Evolutionary conservation across 2,329 filamentous ascomycete species (phyloP).

Genomic region (Dothistroma septosporum): DNA sequence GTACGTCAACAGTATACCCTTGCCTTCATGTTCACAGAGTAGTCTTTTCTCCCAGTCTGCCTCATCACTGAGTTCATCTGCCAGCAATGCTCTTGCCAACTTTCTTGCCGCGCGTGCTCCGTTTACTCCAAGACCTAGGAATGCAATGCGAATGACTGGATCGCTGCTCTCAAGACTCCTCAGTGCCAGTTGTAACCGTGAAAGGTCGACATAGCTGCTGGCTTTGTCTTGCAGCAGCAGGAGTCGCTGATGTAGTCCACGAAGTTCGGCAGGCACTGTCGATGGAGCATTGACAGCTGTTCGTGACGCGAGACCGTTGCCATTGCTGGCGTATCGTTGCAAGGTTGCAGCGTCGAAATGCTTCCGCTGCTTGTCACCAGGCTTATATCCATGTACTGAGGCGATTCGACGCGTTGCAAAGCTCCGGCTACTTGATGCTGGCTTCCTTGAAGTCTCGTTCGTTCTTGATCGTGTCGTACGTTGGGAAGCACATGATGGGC

Average conservation of each 20-base stretch:
- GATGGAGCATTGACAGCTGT: constrained; percentile 53
- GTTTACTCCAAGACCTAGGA: constrained; percentile 37
- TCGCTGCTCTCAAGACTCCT: constrained; percentile 56
- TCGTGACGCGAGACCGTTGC: constrained; percentile 43
- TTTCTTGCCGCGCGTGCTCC: constrained; percentile 54
- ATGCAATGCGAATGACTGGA: constrained; percentile 54
- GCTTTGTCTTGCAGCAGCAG: constrained; percentile 58
- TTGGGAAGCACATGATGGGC: constrained; percentile 22
- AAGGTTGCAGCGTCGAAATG: no score
- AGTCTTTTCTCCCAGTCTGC: constrained; percentile 44
- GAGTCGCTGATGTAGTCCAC: constrained; percentile 58
- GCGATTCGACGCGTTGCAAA: not conserved
- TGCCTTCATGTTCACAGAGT: constrained; percentile 34
- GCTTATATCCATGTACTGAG: not conserved
- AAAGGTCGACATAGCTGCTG: constrained; percentile 61
- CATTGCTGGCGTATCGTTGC: constrained; percentile 26
- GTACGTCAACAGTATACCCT: constrained; percentile 44
- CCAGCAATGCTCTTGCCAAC: constrained; percentile 59
- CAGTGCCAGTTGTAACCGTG: constrained; percentile 66
- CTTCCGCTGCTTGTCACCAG: not conserved
- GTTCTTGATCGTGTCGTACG: not conserved
- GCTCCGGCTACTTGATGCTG: not conserved
- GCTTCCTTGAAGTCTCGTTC: not conserved
- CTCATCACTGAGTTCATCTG: constrained; percentile 43
- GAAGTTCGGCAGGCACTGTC: constrained; percentile 50